phyloP scores from a whole-genome alignment of 1,284 basidiomycete genomes.

The Trichosporon faecale region DNA sequence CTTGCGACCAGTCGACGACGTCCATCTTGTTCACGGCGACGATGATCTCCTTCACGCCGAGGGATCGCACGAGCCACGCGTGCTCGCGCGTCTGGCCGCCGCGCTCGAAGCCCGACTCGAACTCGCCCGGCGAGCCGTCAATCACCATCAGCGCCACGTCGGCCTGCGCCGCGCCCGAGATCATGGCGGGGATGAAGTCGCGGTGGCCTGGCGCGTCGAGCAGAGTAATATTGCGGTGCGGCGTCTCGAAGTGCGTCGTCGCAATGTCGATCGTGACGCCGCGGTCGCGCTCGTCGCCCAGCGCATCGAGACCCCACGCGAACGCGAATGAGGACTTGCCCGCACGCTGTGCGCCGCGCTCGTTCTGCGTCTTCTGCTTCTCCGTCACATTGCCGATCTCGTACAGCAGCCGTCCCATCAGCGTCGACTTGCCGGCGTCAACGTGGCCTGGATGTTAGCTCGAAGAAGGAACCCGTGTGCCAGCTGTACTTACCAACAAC shows the following conservation, averaged over 20 bases:
- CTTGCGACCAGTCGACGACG: conserved; percentile 74
- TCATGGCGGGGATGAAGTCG: conserved; percentile 99
- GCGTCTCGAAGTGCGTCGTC: conserved; percentile 73
- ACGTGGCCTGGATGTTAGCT: conserved; percentile 70
- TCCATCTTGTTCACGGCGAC: conserved; percentile 96
- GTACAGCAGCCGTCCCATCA: conserved; percentile 92
- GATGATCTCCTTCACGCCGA: conserved; percentile 90
- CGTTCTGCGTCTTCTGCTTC: conserved; percentile 77
- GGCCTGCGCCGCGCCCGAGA: conserved; percentile 93
- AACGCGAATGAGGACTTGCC: conserved; percentile 96
- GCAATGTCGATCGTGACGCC: conserved; percentile 99
- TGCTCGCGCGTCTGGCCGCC: conserved; percentile 98
- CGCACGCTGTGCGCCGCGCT: conserved; percentile 81
- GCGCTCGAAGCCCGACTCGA: conserved; percentile 90
- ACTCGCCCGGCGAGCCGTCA: conserved; percentile 84
- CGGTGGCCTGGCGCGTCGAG: conserved; percentile 95
- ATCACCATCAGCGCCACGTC: conserved; percentile 95
- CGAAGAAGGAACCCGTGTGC: not conserved
- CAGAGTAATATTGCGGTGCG: conserved; percentile 77
- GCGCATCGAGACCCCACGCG: conserved; percentile 95
- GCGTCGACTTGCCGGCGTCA: conserved; percentile 95
- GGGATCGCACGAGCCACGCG: conserved; percentile 81
- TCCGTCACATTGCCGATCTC: conserved; percentile 86
- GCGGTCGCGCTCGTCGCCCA: conserved; percentile 85
- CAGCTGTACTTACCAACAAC: conserved; percentile 71